Evolutionary conservation across 2,329 filamentous ascomycete genomes (phyloP).

Genomic region (Botrytis elliptica): DNA sequence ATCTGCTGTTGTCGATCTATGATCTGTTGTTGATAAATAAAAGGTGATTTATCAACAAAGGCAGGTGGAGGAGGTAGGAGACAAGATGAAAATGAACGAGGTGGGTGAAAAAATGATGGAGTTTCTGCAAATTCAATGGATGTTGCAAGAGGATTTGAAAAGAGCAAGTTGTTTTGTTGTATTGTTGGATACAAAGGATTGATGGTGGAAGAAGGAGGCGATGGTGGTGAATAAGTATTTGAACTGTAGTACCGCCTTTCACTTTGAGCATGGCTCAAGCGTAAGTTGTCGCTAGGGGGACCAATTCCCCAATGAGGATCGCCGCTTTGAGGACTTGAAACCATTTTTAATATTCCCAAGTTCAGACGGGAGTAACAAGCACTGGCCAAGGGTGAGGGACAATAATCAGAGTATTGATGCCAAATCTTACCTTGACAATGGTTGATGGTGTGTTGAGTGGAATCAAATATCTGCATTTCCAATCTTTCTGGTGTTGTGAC

Average conservation of each 20-base stretch:
- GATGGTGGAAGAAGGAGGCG: neutral
- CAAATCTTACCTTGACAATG: neutral
- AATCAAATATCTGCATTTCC: neutral
- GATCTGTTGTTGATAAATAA: neutral
- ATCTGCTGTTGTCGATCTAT: neutral
- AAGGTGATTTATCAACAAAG: neutral
- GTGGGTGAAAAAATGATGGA: neutral
- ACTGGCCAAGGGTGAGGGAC: neutral
- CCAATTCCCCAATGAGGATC: neutral
- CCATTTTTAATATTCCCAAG: neutral
- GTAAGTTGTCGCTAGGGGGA: conserved; percentile 6
- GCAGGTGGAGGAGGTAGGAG: neutral
- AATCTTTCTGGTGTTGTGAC: neutral
- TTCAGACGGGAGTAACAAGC: neutral
- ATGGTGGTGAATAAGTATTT: neutral
- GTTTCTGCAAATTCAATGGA: neutral
- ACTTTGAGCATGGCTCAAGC: neutral
- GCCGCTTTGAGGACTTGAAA: conserved; percentile 1
- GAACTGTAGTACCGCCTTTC: neutral
- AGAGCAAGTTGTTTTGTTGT: neutral
- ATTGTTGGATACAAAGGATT: too few relatives aligned
- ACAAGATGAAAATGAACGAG: neutral
- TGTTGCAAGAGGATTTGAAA: neutral
- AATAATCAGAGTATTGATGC: neutral
- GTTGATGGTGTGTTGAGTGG: neutral